Percentiles rank a stretch among this genome's conserved stretches.
phyloP scores from a whole-genome alignment of 2,329 filamentous ascomycete genomes.

The Arthrobotrys conoides region DNA sequence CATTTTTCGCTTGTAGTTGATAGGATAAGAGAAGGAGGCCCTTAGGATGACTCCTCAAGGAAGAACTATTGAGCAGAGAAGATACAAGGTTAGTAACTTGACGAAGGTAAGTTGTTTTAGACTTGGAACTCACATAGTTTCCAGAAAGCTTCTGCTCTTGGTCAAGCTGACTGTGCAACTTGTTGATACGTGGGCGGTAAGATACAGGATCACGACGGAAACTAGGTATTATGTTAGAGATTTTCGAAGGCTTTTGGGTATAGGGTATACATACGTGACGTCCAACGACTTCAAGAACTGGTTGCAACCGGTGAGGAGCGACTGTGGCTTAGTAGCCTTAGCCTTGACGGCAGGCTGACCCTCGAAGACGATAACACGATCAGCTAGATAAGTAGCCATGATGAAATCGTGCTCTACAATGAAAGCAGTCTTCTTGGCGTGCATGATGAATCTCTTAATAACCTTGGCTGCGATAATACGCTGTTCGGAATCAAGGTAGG shows the following conservation, averaged over 20 bases:
- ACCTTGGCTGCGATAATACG: conserved; percentile 97
- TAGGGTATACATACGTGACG: conserved; percentile 74
- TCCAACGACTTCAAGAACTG: conserved; percentile 95
- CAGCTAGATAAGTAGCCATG: conserved; percentile 86
- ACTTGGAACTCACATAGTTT: conserved; percentile 80
- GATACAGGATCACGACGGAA: conserved; percentile 98
- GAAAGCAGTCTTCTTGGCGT: conserved; percentile 99
- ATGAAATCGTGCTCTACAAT: conserved; percentile 99
- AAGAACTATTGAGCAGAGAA: conserved; percentile 77
- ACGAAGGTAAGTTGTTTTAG: background rate
- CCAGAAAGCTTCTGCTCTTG: conserved; percentile 95
- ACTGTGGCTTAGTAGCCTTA: conserved; percentile 90
- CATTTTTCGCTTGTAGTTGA: conserved; percentile 15
- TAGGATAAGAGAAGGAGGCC: conserved; percentile 28
- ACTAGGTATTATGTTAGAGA: conserved; percentile 36
- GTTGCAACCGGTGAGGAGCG: conserved; percentile 95
- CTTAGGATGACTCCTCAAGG: conserved; percentile 83
- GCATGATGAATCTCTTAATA: conserved; percentile 99
- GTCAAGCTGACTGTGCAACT: conserved; percentile 93
- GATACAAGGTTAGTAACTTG: conserved; percentile 38
- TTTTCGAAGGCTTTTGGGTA: background rate
- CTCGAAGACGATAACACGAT: conserved; percentile 98
- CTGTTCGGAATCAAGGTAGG: conserved; percentile 98
- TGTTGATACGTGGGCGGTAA: conserved; percentile 98
- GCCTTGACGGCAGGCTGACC: conserved; percentile 90